Evolutionary conservation across 176 grass and related monocot genomes (phyloP).

Genomic region (Ampelocalamus luodianensis): DNA sequence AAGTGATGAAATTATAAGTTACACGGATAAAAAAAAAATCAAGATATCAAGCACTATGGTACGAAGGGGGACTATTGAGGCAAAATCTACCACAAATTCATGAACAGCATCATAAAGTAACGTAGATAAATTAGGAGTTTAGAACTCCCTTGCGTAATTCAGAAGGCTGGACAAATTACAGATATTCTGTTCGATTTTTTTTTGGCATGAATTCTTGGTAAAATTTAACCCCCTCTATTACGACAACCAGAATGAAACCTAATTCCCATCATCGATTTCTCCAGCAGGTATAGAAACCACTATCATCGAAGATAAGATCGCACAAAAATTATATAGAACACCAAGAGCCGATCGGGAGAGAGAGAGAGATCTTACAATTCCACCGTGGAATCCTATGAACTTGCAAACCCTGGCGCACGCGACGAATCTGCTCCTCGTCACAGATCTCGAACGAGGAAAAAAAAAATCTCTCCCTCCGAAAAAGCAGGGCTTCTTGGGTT

Average conservation of each 20-base stretch:
- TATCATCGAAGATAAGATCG: neutral
- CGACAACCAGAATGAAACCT: neutral
- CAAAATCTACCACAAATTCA: neutral
- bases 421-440: neutral
- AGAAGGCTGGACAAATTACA: neutral
- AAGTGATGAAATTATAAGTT: neutral
- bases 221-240: neutral
- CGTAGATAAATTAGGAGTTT: neutral
- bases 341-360: neutral
- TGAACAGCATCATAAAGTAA: neutral
- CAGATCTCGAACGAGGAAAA: neutral
- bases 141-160: neutral
- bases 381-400: neutral
- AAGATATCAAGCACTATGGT: neutral
- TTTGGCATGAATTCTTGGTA: neutral
- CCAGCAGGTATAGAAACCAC: neutral
- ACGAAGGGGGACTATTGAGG: neutral
- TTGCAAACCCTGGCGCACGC: neutral
- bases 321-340: neutral
- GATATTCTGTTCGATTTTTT: neutral
- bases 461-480: neutral
- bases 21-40: neutral
- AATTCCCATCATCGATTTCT: neutral
- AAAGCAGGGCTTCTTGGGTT: neutral
- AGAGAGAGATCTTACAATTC: constrained; percentile 41